Base-by-base conservation (phyloP, 2,329 filamentous ascomycete genomes). In the Aurifilum marmelostoma region DNA sequence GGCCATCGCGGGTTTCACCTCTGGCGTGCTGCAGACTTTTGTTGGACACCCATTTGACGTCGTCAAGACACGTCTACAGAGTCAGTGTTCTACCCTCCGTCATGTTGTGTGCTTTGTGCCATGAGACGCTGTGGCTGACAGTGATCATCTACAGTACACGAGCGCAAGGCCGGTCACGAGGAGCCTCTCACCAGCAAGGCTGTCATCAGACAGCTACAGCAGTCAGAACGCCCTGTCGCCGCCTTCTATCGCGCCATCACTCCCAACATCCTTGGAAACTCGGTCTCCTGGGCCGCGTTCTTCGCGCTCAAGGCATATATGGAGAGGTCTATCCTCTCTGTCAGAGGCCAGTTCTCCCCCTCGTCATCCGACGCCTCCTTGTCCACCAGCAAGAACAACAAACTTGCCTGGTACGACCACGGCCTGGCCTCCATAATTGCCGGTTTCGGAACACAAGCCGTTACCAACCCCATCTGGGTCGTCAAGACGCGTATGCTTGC, bases 391-490 rank as follows among this genome's bases (percentile, higher is more conserved):
- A 50, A 75, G 76, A 34, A 34, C 34, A 34, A 73, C 37, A 32
- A 37, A 6, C 82, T 93, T 43, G 80, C 84, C 2, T 87, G 88
- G 7, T 83, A 83, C 34, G 93, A 97, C 79, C 97, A 94, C 82
- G 95, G 97, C 77, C 75, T 91, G 61, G 89, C 94, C 4, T 94
- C 92, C 43, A 92, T 83, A n/a, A 76, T 85, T 37, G 83, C 86
- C 73, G 94, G 95, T 39, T 83, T 91, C 24, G 79, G 92, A 54
- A 97, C 94, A 1, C 91, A 94, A 58, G 81, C 92, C 39, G 85
- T 95, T 73, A 98, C 96, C 39, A 98, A 98, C 78, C 96, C 96
- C 2, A 90, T 99, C 75, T 99, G 96, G 96, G 96, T 99, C 2
- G 89, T 99, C 78, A 98, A 98, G 83, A 98, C 95, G 11, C 91